These are phyloP conservation scores for Boletus bicolor DNA, from an alignment of 768 basidiomycete genomes.

Conservation along the genomic window DNA sequence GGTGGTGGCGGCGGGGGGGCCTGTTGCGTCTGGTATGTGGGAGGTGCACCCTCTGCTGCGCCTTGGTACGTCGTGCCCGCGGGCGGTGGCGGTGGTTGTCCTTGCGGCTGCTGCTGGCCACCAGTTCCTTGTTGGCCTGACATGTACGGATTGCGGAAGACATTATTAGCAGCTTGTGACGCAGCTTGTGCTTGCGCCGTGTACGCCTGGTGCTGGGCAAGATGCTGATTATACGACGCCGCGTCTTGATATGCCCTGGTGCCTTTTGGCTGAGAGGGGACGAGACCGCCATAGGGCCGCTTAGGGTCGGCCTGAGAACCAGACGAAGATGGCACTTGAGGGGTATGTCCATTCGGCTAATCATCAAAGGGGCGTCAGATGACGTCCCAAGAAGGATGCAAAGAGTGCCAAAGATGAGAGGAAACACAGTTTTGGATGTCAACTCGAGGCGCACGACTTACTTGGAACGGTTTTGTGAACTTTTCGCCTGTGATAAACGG, in stretches of 20 bases:
- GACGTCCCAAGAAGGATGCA: constrained; percentile 1
- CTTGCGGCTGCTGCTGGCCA: constrained; percentile 28
- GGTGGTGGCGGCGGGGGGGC: constrained; percentile 26
- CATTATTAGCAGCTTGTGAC: constrained; percentile 64
- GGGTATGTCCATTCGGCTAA: constrained; percentile 51
- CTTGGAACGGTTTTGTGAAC: constrained; percentile 81
- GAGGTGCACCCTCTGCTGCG: constrained; percentile 10
- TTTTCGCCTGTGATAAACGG: constrained; percentile 99
- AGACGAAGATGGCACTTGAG: constrained; percentile 30
- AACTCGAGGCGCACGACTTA: constrained; percentile 35
- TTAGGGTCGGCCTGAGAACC: constrained; percentile 58
- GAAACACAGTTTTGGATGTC: not conserved
- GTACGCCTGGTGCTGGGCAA: constrained; percentile 91
- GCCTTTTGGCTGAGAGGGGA: constrained; percentile 84
- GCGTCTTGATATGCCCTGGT: constrained; percentile 89
- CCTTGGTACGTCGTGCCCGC: constrained; percentile 25
- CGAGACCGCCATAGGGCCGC: constrained; percentile 89
- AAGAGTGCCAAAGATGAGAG: not conserved
- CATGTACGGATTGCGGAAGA: constrained; percentile 80
- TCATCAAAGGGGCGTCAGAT: constrained; percentile 3
- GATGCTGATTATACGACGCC: constrained; percentile 90
- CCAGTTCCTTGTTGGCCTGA: constrained; percentile 43
- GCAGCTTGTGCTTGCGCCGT: constrained; percentile 82
- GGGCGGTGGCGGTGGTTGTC: constrained; percentile 7
- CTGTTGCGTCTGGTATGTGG: constrained; percentile 25